Percentiles rank a stretch among this genome's conserved stretches.
These are phyloP conservation scores for Castanopsis chinensis DNA, from an alignment of 306 rosid species.

Conservation along the genomic window DNA sequence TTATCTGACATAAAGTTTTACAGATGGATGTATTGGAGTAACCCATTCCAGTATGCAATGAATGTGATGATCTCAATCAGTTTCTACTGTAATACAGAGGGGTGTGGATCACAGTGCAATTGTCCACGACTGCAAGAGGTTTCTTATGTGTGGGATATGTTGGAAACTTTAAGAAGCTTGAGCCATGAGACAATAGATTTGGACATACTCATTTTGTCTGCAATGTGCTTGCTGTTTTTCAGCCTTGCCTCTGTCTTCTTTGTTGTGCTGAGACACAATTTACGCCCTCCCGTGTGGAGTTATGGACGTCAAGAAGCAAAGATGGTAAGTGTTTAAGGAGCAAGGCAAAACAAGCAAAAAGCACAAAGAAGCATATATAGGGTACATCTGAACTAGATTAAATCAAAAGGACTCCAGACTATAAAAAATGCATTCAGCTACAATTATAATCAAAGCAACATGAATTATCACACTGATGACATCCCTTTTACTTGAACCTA, in stretches of 20 bases:
- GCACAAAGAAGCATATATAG: neutral
- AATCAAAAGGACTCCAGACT: neutral
- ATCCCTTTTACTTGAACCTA: neutral
- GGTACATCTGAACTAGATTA: neutral
- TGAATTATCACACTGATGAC: too few relatives aligned
- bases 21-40: conserved; percentile 7
- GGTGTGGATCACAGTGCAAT: neutral
- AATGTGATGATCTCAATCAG: conserved; percentile 15
- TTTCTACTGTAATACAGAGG: neutral
- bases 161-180: neutral
- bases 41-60: conserved; percentile 10
- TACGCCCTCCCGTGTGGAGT: neutral
- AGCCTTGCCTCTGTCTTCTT: conserved; percentile 2
- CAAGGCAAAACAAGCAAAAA: neutral
- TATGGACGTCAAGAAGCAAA: neutral
- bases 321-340: neutral
- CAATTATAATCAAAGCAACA: neutral
- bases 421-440: neutral
- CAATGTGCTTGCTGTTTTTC: conserved; percentile 13
- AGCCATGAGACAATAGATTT: neutral
- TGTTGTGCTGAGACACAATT: conserved; percentile 9
- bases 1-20: neutral
- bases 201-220: conserved; percentile 10
- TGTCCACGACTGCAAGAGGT: conserved; percentile 8
- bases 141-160: conserved; percentile 1